Base-by-base conservation (phyloP, 768 basidiomycete species). In the Boletus sensibilis region DNA sequence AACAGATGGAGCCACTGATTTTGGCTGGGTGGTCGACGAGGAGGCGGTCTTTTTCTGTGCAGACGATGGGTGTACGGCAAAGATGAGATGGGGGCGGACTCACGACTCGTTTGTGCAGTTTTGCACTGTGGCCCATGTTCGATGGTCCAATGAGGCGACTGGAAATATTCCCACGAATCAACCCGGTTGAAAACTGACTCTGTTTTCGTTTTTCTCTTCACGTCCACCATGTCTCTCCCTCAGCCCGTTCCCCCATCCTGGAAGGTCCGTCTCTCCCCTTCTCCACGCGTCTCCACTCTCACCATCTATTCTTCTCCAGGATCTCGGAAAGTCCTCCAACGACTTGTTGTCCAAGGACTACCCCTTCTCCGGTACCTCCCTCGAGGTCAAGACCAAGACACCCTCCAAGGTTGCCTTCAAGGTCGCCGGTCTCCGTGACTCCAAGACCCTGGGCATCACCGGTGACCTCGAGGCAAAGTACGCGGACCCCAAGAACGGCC, bases 391-490 rank as follows among this genome's bases (percentile, higher is more conserved):
- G 80, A 94, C 92, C 55, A 83, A 87, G 71, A 90, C 92, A 0
- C 88, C 92, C 33, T 92, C 91, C 69, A 84, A 86, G 69, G 93
- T 97, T 65, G 79, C 86, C 72, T 98, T 99, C 90, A 92, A 92
- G 76, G 97, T 95, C 63, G 84, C 83, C 60, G 96, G 97, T 53
- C 77, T 65, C 68, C 91, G 88, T 57, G 88, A 92, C 77, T 75
- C 84, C 72, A 87, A 90, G 79, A 78, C 86, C 46, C 75, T 72
- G 61, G 74, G 75, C 73, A 98, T 98, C 78, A 64, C 72, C 38
- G 96, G 91, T 63, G 96, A 98, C 75, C 80, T 98, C 67, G 97
- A 99, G 85, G 89, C 87, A 75, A 99, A 98, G 78, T 95, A 89
- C 81, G 72, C 81, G 66, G 88, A 98, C 82, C 83, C 83, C 79